phyloP scores from a whole-genome alignment of 2,329 filamentous ascomycete genomes.

The Aspergillus candidus region DNA sequence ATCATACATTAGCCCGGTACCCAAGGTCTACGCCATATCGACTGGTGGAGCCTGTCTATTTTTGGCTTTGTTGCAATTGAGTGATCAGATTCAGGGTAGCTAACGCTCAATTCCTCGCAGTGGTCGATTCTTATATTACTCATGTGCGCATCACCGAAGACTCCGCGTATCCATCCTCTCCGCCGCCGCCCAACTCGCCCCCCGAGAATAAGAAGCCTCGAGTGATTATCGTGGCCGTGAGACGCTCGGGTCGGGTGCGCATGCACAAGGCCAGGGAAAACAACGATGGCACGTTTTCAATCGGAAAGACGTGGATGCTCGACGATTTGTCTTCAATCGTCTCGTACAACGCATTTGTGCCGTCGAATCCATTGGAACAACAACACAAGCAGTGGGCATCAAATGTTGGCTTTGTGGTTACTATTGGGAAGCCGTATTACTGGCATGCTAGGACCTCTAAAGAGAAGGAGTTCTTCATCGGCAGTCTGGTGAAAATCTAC shows the following conservation, averaged over 20 bases:
- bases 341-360: constrained; percentile 63
- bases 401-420: constrained; percentile 78
- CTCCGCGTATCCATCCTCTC: constrained; percentile 71
- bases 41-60: constrained; percentile 14
- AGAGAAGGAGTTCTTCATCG: constrained; percentile 98
- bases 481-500: constrained; percentile 91
- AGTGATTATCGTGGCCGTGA: constrained; percentile 87
- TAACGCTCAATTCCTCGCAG: constrained; percentile 34
- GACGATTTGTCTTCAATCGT: constrained; percentile 82
- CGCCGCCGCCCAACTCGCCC: constrained; percentile 72
- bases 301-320: constrained; percentile 96
- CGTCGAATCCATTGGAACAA: constrained; percentile 54
- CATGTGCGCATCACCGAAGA: constrained; percentile 91
- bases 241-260: constrained; percentile 84
- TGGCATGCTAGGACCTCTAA: constrained; percentile 91
- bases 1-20: not conserved
- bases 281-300: constrained; percentile 85
- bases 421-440: constrained; percentile 89
- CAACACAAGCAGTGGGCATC: constrained; percentile 69
- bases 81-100: no score
- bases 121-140: constrained; percentile 93
- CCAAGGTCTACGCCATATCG: no score
- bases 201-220: constrained; percentile 76
- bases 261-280: constrained; percentile 98
- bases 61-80: not conserved